Conservation (phyloP, 495 filamentous ascomycete genomes). For the Aspergillus conjunctus region DNA sequence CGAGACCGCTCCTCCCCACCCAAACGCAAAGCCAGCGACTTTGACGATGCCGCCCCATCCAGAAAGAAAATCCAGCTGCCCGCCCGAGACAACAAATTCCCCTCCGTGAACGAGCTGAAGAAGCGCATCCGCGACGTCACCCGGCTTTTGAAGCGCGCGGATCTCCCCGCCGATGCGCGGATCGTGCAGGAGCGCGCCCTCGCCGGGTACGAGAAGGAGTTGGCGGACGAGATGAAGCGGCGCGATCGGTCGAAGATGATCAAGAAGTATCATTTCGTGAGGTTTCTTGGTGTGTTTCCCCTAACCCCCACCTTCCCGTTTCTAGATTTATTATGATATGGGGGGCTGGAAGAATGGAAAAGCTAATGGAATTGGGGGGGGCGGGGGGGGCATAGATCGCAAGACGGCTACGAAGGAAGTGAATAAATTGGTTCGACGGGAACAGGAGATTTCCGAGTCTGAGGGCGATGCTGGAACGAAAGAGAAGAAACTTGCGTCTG, state of each 20-base stretch:
- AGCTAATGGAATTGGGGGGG: too few relatives aligned
- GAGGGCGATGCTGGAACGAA: constrained; percentile 41
- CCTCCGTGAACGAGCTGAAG: constrained; percentile 55
- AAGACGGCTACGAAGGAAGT: constrained; percentile 77
- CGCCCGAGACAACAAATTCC: constrained; percentile 39
- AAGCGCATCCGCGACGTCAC: constrained; percentile 55
- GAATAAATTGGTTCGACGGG: constrained; percentile 54
- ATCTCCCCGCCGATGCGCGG: constrained; percentile 73
- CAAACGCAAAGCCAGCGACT: constrained; percentile 35
- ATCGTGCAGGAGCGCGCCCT: constrained; percentile 82
- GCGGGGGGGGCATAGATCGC: constrained; percentile 58
- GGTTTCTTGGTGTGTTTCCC: constrained; percentile 69
- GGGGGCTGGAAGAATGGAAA: too few relatives aligned
- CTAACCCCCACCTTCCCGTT: not conserved
- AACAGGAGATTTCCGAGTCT: constrained; percentile 47
- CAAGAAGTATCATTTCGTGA: constrained; percentile 87
- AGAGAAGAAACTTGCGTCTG: constrained; percentile 47
- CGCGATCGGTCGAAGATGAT: constrained; percentile 72
- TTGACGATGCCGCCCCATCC: constrained; percentile 19
- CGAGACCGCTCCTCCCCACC: constrained; percentile 14
- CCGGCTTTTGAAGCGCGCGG: constrained; percentile 59
- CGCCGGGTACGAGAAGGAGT: constrained; percentile 69
- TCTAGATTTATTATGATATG: not conserved
- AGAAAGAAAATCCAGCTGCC: constrained; percentile 24
- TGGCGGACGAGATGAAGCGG: constrained; percentile 63